A percentile compares a stretch with the other conserved stretches of the same genome.
Evolutionary conservation across 192 early-diverging fungal species (phyloP).

Genomic region (Phlyctochytrium planicorne): DNA sequence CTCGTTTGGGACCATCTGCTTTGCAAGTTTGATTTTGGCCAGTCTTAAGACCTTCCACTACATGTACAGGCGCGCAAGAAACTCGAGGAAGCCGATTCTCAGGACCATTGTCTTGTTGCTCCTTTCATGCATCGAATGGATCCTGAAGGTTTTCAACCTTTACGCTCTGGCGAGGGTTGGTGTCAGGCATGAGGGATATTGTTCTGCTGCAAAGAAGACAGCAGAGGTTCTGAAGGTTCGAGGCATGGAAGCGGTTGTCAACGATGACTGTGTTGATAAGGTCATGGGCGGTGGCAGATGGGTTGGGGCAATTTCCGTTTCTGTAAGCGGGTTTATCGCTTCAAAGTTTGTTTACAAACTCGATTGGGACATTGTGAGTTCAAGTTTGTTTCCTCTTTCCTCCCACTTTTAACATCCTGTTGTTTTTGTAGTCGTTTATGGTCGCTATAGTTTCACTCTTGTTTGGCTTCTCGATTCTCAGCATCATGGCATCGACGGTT

Average conservation of each 20-base stretch:
- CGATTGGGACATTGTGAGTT: too few relatives aligned
- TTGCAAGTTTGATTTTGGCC: conserved; percentile 64
- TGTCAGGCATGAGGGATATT: conserved; percentile 14
- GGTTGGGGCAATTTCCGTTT: background rate
- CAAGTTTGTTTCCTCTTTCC: too few relatives aligned
- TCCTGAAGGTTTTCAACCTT: conserved; percentile 16
- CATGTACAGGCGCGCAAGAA: conserved; percentile 17
- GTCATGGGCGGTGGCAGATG: background rate
- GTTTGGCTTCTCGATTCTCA: conserved; percentile 21
- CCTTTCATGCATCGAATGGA: conserved; percentile 14
- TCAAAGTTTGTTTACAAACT: too few relatives aligned
- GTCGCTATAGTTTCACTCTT: conserved; percentile 1
- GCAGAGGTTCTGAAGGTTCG: background rate
- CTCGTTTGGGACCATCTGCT: conserved; percentile 65
- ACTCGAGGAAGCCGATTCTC: background rate
- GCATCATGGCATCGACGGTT: conserved; percentile 22
- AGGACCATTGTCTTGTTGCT: conserved; percentile 6
- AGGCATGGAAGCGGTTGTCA: background rate
- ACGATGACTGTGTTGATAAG: background rate
- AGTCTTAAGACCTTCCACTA: conserved; percentile 54
- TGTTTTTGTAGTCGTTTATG: too few relatives aligned
- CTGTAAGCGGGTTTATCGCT: background rate
- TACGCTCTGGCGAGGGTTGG: conserved; percentile 18
- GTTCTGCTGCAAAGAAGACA: conserved; percentile 16
- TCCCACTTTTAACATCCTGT: too few relatives aligned